Percentiles rank a stretch among this genome's conserved stretches.
These are phyloP conservation scores for Jatropha multifida DNA, from an alignment of 441 rosid genomes.

Conservation along the genomic window DNA sequence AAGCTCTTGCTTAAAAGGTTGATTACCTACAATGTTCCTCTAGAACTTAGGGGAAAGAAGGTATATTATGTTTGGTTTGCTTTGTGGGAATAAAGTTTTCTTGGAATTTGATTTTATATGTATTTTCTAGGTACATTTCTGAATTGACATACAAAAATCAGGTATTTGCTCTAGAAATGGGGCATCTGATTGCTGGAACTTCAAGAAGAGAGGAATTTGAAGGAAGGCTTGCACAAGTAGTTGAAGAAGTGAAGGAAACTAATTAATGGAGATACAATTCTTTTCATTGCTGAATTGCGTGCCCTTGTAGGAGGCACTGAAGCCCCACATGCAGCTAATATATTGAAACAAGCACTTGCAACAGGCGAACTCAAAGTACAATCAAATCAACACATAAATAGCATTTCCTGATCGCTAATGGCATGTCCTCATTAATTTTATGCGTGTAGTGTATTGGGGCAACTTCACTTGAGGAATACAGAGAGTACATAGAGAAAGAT, in stretches of 20 bases:
- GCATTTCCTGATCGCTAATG: background rate
- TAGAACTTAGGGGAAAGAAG: slow-evolving; percentile 5
- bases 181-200: background rate
- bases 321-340: slow-evolving; percentile 14
- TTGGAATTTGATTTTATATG: no score
- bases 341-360: slow-evolving; percentile 10
- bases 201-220: background rate
- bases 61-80: background rate
- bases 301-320: slow-evolving; percentile 2
- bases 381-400: background rate
- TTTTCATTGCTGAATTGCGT: slow-evolving; percentile 18
- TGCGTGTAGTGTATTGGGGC: slow-evolving; percentile 7
- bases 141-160: background rate
- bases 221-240: background rate
- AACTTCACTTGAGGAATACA: background rate
- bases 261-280: background rate
- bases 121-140: no score
- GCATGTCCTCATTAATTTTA: background rate
- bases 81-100: no score
- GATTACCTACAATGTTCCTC: background rate
- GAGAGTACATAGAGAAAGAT: slow-evolving; percentile 8
- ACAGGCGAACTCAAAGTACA: slow-evolving; percentile 2
- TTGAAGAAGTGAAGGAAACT: slow-evolving; percentile 9
- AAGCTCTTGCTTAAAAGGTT: slow-evolving; percentile 5
- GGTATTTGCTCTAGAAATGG: slow-evolving; percentile 5